Conservation (phyloP, 1,284 basidiomycete genomes). For the Heterobasidion occidentale region DNA sequence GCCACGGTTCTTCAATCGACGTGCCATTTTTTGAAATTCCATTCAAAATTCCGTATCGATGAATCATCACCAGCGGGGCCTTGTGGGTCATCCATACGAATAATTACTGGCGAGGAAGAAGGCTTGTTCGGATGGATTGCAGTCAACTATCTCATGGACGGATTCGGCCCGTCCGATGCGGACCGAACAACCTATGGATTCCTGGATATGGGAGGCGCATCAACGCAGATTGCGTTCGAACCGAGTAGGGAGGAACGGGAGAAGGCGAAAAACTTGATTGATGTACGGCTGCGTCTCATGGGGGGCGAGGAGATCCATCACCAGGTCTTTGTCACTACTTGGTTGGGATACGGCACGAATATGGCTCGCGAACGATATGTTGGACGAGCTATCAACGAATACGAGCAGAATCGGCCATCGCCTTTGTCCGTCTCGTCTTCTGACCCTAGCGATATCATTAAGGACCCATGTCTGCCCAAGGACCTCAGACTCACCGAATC, state of each 20-base stretch:
- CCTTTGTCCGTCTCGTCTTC: conserved; percentile 13
- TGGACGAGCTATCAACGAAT: conserved; percentile 51
- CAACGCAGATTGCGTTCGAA: conserved; percentile 97
- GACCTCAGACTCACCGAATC: conserved; percentile 55
- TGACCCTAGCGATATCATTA: conserved; percentile 35
- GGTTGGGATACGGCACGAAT: conserved; percentile 98
- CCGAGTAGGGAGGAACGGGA: conserved; percentile 49
- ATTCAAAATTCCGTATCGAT: conserved; percentile 75
- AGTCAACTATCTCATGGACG: conserved; percentile 99
- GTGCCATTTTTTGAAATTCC: conserved; percentile 67
- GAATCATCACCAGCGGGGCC: conserved; percentile 55
- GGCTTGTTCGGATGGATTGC: conserved; percentile 98
- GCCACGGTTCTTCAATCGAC: conserved; percentile 67
- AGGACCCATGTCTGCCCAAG: conserved; percentile 88
- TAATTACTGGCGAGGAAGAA: conserved; percentile 98
- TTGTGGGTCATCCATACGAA: conserved; percentile 85
- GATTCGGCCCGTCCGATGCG: conserved; percentile 64
- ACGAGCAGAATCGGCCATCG: conserved; percentile 32
- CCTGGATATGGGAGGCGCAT: conserved; percentile 98
- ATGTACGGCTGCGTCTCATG: conserved; percentile 77
- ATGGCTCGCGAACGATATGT: conserved; percentile 91
- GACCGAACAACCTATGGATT: conserved; percentile 89
- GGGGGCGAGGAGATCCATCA: conserved; percentile 85
- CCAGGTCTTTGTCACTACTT: conserved; percentile 95
- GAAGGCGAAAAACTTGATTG: conserved; percentile 59